phyloP scores from a whole-genome alignment of 2,329 filamentous ascomycete genomes.

The Magnaporthiopsis rhizophila region DNA sequence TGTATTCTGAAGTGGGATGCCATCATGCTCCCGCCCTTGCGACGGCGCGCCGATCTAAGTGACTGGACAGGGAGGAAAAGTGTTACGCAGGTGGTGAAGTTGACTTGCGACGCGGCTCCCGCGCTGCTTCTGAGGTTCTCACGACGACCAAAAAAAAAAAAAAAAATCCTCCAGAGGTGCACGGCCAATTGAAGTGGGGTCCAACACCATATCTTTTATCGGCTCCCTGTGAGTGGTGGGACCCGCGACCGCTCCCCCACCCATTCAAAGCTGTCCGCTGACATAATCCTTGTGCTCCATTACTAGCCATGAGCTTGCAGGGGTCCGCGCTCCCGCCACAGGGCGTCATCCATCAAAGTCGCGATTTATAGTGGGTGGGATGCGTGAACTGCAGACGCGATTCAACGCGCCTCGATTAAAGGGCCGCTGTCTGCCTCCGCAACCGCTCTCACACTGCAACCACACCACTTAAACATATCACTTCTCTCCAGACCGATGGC shows the following conservation, averaged over 20 bases:
- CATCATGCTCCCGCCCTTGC: slow-evolving; percentile 28
- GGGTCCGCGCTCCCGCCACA: not conserved
- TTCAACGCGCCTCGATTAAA: not conserved
- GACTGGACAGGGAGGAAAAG: not conserved
- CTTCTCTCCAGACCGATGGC: not conserved
- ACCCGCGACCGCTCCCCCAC: no score
- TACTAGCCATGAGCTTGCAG: not conserved
- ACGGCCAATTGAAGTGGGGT: slow-evolving; percentile 4
- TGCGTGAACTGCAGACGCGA: slow-evolving; percentile 7
- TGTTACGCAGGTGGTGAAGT: not conserved
- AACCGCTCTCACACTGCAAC: slow-evolving; percentile 19
- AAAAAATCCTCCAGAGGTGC: not conserved
- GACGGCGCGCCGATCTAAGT: not conserved
- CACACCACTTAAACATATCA: not conserved
- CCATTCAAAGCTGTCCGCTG: not conserved
- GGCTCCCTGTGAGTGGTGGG: not conserved
- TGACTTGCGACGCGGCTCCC: not conserved
- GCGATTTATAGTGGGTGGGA: not conserved
- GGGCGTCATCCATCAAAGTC: slow-evolving; percentile 6
- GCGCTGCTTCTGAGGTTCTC: not conserved
- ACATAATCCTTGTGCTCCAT: not conserved
- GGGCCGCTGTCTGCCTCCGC: slow-evolving; percentile 18
- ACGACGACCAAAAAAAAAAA: slow-evolving; percentile 2
- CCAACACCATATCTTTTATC: not conserved
- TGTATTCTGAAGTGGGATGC: slow-evolving; percentile 54